These are phyloP conservation scores for Globisporangium splendens DNA, from an alignment of 352 stramenopile genomes.

Conservation along the genomic window DNA sequence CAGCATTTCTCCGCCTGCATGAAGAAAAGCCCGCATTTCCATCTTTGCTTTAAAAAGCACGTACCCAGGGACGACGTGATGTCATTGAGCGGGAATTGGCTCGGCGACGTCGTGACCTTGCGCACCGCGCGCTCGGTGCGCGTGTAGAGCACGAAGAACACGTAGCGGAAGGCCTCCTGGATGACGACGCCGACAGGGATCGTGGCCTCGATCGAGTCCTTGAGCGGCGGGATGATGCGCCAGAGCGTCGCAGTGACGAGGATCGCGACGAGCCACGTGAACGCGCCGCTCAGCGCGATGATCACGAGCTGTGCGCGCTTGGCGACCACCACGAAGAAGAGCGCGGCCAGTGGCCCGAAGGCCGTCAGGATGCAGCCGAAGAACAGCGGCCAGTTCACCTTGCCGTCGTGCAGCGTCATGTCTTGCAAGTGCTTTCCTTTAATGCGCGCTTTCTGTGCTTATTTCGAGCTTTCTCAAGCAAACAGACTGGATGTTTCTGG, in stretches of 20 bases:
- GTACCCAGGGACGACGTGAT: conserved; percentile 72
- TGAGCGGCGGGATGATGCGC: conserved; percentile 71
- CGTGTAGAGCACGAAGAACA: conserved; percentile 79
- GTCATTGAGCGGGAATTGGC: conserved; percentile 84
- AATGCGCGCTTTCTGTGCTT: too few relatives aligned
- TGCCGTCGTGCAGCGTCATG: conserved; percentile 68
- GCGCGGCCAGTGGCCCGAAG: conserved; percentile 63
- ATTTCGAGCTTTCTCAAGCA: too few relatives aligned
- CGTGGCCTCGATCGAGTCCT: conserved; percentile 72
- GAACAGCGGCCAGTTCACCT: conserved; percentile 83
- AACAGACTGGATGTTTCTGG: too few relatives aligned
- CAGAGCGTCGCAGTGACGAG: conserved; percentile 74
- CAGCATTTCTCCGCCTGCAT: too few relatives aligned
- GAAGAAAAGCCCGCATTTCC: too few relatives aligned
- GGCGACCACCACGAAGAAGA: conserved; percentile 80
- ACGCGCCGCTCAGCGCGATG: conserved; percentile 71
- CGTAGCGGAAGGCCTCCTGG: conserved; percentile 61
- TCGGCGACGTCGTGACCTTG: conserved; percentile 67
- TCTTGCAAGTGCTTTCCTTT: too few relatives aligned
- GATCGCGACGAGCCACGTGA: conserved; percentile 80
- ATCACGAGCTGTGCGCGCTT: conserved; percentile 84
- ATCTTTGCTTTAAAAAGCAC: too few relatives aligned
- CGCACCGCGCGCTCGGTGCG: conserved; percentile 69
- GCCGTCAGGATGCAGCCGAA: conserved; percentile 79
- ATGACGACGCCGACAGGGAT: conserved; percentile 65